Conservation (phyloP, 2,329 filamentous ascomycete species). For the Diplodia intermedia region DNA sequence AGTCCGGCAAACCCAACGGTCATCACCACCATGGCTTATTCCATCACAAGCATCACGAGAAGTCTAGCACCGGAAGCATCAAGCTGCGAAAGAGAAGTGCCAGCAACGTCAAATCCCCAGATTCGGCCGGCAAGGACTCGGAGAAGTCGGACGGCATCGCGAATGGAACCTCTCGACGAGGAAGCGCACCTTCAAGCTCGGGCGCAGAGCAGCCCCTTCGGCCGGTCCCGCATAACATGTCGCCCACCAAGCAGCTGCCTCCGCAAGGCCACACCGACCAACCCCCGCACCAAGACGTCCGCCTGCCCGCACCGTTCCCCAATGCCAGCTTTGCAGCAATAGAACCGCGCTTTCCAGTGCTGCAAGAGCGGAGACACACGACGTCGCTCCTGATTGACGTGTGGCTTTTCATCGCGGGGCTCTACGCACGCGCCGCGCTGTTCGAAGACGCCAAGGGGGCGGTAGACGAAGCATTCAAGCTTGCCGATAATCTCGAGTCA, state of each 20-base stretch:
- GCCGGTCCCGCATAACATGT: conserved; percentile 51
- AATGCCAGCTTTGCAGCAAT: conserved; percentile 44
- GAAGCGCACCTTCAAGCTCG: conserved; percentile 33
- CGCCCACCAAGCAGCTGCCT: conserved; percentile 44
- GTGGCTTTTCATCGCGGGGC: conserved; percentile 87
- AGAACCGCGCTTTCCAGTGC: conserved; percentile 57
- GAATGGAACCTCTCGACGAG: conserved; percentile 17
- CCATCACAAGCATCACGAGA: conserved; percentile 46
- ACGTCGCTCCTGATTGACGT: conserved; percentile 72
- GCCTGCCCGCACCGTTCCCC: conserved; percentile 52
- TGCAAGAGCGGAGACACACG: conserved; percentile 62
- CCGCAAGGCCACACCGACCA: conserved; percentile 51
- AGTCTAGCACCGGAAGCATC: conserved; percentile 47
- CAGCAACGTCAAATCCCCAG: conserved; percentile 41
- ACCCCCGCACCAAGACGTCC: conserved; percentile 52
- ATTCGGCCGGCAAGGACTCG: conserved; percentile 37
- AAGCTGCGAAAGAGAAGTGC: conserved; percentile 50
- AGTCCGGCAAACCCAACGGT: conserved; percentile 44
- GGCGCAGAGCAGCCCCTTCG: conserved; percentile 45
- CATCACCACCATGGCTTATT: conserved; percentile 41
- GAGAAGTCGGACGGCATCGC: conserved; percentile 32
- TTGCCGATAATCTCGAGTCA: conserved; percentile 73
- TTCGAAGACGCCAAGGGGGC: conserved; percentile 81
- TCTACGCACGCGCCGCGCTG: conserved; percentile 84
- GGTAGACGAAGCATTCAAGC: conserved; percentile 78